A percentile compares a stretch with the other conserved stretches of the same genome.
phyloP scores from a whole-genome alignment of 306 rosid genomes.

The Acmispon strigosus region DNA sequence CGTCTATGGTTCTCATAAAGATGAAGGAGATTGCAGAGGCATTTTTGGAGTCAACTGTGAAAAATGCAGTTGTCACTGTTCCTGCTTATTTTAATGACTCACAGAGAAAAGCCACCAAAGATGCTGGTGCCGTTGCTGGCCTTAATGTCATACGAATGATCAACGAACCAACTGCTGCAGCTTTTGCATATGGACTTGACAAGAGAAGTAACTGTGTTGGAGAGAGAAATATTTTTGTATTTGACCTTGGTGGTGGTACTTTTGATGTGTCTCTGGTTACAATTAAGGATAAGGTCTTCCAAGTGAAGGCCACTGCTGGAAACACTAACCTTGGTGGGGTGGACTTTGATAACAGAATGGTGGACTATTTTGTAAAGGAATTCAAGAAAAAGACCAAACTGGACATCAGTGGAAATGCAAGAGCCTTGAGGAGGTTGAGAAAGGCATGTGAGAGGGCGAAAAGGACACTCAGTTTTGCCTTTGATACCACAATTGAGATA shows the following conservation, averaged over 20 bases:
- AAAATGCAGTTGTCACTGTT: conserved; percentile 39
- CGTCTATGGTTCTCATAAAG: conserved; percentile 10
- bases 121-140: neutral
- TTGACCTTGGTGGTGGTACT: too few relatives aligned
- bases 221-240: neutral
- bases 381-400: neutral
- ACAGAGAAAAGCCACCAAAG: neutral
- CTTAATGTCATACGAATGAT: neutral
- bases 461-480: neutral
- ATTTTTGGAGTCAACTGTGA: conserved; percentile 1
- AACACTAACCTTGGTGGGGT: conserved; percentile 28
- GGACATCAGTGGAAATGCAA: conserved; percentile 10
- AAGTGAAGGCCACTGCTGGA: neutral
- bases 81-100: conserved; percentile 35
- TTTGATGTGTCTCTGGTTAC: conserved; percentile 46
- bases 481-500: neutral
- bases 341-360: too few relatives aligned
- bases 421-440: conserved; percentile 17
- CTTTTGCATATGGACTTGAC: neutral
- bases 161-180: neutral
- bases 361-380: neutral
- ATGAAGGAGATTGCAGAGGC: conserved; percentile 44
- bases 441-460: neutral
- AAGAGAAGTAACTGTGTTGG: neutral
- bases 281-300: conserved; percentile 7